Evolutionary conservation across 805 yeast species (phyloP).

Genomic region (Brettanomyces custersianus): DNA sequence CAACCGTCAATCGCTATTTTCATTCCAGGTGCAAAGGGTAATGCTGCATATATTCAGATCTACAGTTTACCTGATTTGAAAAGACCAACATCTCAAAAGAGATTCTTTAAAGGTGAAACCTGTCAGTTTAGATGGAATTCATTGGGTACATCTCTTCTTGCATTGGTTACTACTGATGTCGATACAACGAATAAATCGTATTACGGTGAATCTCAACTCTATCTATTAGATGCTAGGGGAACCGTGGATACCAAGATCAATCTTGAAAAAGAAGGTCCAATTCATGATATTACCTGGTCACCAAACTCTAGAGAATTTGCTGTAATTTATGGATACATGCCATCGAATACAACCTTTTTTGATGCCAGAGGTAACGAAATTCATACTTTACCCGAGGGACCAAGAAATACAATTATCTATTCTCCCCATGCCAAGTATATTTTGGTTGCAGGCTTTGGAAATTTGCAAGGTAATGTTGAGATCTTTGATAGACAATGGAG

Average conservation of each 20-base stretch:
- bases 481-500: conserved; percentile 86
- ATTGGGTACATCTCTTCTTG: conserved; percentile 88
- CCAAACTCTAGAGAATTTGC: conserved; percentile 96
- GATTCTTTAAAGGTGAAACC: conserved; percentile 91
- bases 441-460: conserved; percentile 95
- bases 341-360: conserved; percentile 88
- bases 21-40: conserved; percentile 76
- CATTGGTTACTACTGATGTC: conserved; percentile 91
- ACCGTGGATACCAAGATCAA: conserved; percentile 83
- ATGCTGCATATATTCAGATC: conserved; percentile 82
- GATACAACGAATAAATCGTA: conserved; percentile 90
- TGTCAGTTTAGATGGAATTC: conserved; percentile 91
- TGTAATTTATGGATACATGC: conserved; percentile 96
- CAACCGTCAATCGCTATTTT: conserved; percentile 89
- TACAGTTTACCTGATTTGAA: conserved; percentile 69
- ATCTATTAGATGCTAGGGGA: conserved; percentile 85
- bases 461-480: conserved; percentile 93
- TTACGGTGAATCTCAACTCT: conserved; percentile 93
- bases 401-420: conserved; percentile 82
- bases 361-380: conserved; percentile 82
- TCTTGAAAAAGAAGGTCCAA: conserved; percentile 89
- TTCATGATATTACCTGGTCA: conserved; percentile 96
- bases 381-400: conserved; percentile 73
- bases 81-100: conserved; percentile 76
- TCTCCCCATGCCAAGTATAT: conserved; percentile 92